phyloP scores from a whole-genome alignment of 1,284 basidiomycete genomes.

The Cystobasidium sp. region DNA sequence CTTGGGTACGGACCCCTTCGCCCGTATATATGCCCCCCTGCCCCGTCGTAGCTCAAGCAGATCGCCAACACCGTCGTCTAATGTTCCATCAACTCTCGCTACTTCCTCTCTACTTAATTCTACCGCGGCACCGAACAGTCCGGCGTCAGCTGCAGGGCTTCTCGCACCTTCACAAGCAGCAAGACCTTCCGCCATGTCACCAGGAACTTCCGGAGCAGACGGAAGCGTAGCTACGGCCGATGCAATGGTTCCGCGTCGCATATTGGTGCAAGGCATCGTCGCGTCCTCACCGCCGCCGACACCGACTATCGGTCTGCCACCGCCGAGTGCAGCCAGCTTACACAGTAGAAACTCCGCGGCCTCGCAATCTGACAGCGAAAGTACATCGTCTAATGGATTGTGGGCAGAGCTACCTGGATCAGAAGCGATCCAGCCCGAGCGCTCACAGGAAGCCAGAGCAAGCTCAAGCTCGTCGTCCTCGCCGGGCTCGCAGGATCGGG shows the following conservation, averaged over 20 bases:
- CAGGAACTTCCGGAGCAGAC: background rate
- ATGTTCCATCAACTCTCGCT: background rate
- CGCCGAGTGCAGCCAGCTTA: background rate
- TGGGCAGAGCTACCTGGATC: slow-evolving; percentile 36
- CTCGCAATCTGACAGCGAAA: background rate
- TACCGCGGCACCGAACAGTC: background rate
- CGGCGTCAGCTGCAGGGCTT: background rate
- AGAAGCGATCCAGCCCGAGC: background rate
- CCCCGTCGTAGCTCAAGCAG: slow-evolving; percentile 22
- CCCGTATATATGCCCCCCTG: slow-evolving; percentile 4
- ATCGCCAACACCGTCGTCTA: background rate
- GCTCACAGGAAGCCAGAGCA: background rate
- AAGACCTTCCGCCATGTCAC: background rate
- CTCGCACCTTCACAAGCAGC: background rate
- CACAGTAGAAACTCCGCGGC: background rate
- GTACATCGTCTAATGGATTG: background rate
- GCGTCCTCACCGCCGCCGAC: slow-evolving; percentile 10
- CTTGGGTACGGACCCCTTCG: background rate
- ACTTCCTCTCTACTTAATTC: background rate
- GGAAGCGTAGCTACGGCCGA: background rate
- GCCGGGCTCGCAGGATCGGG: background rate
- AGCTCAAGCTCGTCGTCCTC: background rate
- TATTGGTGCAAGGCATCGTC: slow-evolving; percentile 39
- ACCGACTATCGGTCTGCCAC: background rate
- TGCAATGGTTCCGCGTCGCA: slow-evolving; percentile 20